Evolutionary conservation across 495 filamentous ascomycete species (phyloP).

Genomic region (Trichocladium uniseriatum): DNA sequence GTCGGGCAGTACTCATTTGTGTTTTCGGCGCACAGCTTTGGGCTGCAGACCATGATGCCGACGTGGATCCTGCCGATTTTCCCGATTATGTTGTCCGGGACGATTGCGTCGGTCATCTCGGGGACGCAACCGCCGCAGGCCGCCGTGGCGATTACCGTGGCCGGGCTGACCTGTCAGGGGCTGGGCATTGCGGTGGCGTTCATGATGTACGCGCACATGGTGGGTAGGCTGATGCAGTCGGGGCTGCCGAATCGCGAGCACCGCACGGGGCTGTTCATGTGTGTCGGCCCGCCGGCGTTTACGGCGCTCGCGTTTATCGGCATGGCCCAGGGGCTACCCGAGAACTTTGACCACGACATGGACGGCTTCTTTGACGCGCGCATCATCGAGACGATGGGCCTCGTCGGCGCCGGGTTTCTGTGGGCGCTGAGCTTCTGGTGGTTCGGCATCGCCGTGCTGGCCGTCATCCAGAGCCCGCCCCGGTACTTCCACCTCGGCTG

Average conservation of each 20-base stretch:
- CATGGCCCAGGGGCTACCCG: conserved; percentile 19
- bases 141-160: conserved; percentile 39
- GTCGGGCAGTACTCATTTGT: conserved; percentile 45
- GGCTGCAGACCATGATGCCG: conserved; percentile 40
- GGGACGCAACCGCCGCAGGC: conserved; percentile 34
- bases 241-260: conserved; percentile 43
- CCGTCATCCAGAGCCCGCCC: conserved; percentile 40
- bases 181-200: conserved; percentile 42
- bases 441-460: conserved; percentile 53
- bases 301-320: conserved; percentile 36
- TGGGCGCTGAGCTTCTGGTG: conserved; percentile 72
- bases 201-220: conserved; percentile 51
- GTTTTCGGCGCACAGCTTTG: conserved; percentile 35
- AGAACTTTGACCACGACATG: conserved; percentile 28
- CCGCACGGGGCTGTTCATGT: conserved; percentile 60
- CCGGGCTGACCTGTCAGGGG: conserved; percentile 45
- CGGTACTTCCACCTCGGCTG: conserved; percentile 48
- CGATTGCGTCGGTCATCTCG: conserved; percentile 39
- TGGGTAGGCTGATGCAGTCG: conserved; percentile 51
- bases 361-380: conserved; percentile 21
- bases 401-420: conserved; percentile 52
- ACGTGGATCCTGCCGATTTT: conserved; percentile 52
- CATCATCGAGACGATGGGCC: conserved; percentile 41
- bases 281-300: conserved; percentile 59
- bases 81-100: conserved; percentile 46